These are phyloP conservation scores for Endotrypanum monterogeii DNA, from an alignment of 208 protist genomes.

Conservation along the genomic window DNA sequence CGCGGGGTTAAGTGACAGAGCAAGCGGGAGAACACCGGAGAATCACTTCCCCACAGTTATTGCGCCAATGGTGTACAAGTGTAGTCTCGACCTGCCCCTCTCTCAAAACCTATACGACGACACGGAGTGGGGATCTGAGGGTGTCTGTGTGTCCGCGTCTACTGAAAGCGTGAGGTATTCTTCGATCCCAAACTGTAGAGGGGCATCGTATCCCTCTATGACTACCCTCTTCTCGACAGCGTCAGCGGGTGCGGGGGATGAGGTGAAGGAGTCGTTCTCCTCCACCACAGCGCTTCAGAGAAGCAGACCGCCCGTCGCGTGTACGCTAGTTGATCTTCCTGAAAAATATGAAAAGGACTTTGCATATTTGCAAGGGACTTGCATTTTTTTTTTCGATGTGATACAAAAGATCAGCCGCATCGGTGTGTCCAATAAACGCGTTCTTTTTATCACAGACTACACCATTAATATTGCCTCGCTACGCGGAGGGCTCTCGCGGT, in stretches of 20 bases:
- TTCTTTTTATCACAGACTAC: constrained; percentile 49
- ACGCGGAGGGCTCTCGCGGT: constrained; percentile 27
- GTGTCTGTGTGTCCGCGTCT: background rate
- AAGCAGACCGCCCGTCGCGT: background rate
- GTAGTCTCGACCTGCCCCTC: background rate
- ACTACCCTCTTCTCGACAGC: background rate
- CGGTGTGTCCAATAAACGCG: constrained; percentile 17
- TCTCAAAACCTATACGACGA: background rate
- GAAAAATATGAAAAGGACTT: constrained; percentile 5
- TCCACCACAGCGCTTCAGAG: background rate
- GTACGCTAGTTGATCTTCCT: constrained; percentile 15
- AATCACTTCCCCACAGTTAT: background rate
- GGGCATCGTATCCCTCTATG: background rate
- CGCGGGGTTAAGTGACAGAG: too few species aligned
- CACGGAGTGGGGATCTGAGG: background rate
- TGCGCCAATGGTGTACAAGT: background rate
- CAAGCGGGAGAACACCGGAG: background rate
- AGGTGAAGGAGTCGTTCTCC: background rate
- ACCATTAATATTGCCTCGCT: constrained; percentile 33
- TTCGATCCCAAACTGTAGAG: background rate
- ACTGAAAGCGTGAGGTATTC: background rate
- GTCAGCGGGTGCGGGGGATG: background rate
- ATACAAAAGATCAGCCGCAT: constrained; percentile 24
- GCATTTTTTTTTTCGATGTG: constrained; percentile 36
- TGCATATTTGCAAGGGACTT: constrained; percentile 21